Evolutionary conservation across 805 yeast genomes (phyloP).

Genomic region (Kazachstania taianensis): DNA sequence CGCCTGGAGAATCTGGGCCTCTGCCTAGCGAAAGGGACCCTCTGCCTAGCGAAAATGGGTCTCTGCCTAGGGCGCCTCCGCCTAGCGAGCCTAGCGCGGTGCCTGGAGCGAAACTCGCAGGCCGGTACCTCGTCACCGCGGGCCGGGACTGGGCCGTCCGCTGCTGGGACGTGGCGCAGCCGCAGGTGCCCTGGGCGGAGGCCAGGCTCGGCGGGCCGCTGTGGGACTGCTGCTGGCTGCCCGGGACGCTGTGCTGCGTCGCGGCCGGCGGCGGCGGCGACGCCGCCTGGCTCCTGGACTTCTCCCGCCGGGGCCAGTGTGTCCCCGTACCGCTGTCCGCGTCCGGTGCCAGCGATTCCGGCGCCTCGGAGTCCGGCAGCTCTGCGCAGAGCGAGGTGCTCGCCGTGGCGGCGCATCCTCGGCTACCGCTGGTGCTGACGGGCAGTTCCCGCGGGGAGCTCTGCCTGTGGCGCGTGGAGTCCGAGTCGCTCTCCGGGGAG

Average conservation of each 20-base stretch:
- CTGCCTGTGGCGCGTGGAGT: constrained; percentile 34
- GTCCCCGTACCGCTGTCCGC: constrained; percentile 3
- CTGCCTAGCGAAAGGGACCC: too few species aligned
- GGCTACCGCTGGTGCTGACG: constrained; percentile 38
- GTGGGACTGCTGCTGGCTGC: constrained; percentile 40
- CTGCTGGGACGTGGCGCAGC: constrained; percentile 60
- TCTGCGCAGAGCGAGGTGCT: constrained; percentile 22
- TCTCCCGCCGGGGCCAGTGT: not conserved
- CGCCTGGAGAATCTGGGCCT: too few species aligned
- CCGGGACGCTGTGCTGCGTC: constrained; percentile 33
- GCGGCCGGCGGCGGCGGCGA: constrained; percentile 58
- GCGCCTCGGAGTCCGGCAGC: constrained; percentile 25
- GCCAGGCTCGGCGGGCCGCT: constrained; percentile 58
- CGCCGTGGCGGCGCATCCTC: constrained; percentile 26
- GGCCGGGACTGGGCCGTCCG: constrained; percentile 77
- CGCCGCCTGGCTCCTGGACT: constrained; percentile 32
- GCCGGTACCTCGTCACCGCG: constrained; percentile 56
- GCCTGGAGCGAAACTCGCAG: too few species aligned
- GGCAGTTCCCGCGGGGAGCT: constrained; percentile 81
- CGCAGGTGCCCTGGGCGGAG: constrained; percentile 32
- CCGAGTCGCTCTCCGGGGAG: constrained; percentile 19
- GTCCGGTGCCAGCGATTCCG: not conserved
- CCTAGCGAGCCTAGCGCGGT: too few species aligned
- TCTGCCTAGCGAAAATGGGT: too few species aligned
- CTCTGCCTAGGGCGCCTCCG: too few species aligned